Base-by-base conservation (phyloP, 805 yeast genomes). In the Ogataea paradorogensis region DNA sequence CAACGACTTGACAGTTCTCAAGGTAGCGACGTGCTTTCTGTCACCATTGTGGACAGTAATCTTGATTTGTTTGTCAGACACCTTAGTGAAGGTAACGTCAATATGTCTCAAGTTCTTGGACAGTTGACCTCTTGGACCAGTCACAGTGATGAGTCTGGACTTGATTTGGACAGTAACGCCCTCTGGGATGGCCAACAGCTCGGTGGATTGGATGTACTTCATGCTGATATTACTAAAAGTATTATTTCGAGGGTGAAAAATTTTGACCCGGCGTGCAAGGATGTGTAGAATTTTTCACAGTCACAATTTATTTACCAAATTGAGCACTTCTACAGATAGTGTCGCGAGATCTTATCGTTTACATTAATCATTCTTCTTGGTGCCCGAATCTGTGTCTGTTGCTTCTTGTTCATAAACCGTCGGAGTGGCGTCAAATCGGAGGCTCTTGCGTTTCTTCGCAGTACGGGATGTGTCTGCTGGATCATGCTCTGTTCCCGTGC, bases 1-100 rank as follows among this genome's bases (percentile, higher is more conserved):
- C 68, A 93, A 76, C 55, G 98, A 87, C 78, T 88, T 89, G 71
- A 93, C 98, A 51, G 99, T 91, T 81, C 98, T 90, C 70, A 93
- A 80, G 67, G 97, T 87, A 70, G 99, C 99, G 71, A 91, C 98
- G 77, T 93, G 98, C 84, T 91, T 91, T 82, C 98, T 87, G 85
- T 88, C 96, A 77, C 98, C 99, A 72, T 91, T 88, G 84, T 85
- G 95, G 57, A 93, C 96, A 59, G 89, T 78, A 67, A 93, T 79
- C 76, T 84, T 85, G 74, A 93, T 76, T 62, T 77, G 80, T 53
- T 66, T 74, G 74, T 78, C 73, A 66, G 71, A 67, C 55, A 84
- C 64, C 78, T 90, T 88, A 64, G 70, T 61, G 84, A 93, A 91
- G 59, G 96, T 82, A 61, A 93, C 95, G 70, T 91, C 86, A 64